Evolutionary conservation across 352 stramenopile genomes (phyloP).

Genomic region (Blastocystis sp.): DNA sequence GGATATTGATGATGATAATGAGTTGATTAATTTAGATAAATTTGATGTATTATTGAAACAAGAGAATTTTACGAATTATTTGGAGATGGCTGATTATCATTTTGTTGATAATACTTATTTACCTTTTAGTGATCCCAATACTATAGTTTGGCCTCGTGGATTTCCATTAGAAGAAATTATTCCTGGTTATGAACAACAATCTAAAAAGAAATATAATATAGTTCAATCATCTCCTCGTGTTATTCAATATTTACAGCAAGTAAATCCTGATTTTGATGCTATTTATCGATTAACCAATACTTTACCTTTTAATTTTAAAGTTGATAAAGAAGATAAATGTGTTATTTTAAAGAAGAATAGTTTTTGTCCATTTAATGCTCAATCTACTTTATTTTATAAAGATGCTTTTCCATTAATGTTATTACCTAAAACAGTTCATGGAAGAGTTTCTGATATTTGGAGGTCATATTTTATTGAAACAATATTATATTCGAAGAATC

Average conservation of each 20-base stretch:
- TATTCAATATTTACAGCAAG: conserved; percentile 31
- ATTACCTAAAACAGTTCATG: conserved; percentile 28
- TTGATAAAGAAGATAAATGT: conserved; percentile 7
- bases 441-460: conserved; percentile 23
- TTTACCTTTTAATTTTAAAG: conserved; percentile 21
- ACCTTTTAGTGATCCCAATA: conserved; percentile 27
- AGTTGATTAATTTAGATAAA: conserved; percentile 31
- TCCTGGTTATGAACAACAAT: too few relatives aligned
- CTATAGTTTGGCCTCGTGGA: conserved; percentile 36
- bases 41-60: conserved; percentile 12
- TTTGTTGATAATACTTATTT: conserved; percentile 19
- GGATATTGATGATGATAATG: conserved; percentile 33
- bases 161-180: conserved; percentile 29
- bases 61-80: too few relatives aligned
- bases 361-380: conserved; percentile 25
- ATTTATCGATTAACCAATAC: conserved; percentile 32
- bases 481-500: conserved; percentile 1
- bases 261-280: conserved; percentile 31
- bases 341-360: conserved; percentile 22
- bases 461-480: conserved; percentile 28
- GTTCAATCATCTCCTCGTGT: background rate
- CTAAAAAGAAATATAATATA: conserved; percentile 13
- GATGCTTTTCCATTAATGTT: conserved; percentile 23
- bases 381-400: conserved; percentile 28
- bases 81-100: conserved; percentile 5